Evolutionary conservation across 129 eudicot species (phyloP).

Genomic region (Deinandra increscens): DNA sequence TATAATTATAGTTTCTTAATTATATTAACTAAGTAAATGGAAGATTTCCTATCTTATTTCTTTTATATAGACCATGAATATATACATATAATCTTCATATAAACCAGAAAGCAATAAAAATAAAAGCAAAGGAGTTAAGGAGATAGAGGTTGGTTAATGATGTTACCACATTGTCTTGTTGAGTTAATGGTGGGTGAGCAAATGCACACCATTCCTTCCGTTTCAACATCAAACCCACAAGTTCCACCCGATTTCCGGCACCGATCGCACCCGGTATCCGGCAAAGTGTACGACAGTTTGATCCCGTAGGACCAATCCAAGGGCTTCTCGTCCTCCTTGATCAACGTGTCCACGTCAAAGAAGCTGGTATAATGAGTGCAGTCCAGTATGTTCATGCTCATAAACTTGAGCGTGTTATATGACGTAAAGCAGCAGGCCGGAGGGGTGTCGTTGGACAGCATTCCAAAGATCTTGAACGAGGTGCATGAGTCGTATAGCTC

Average conservation of each 20-base stretch:
- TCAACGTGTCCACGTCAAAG: conserved; percentile 49
- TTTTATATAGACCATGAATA: no score
- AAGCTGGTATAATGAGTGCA: conserved; percentile 88
- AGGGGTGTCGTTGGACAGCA: conserved; percentile 51
- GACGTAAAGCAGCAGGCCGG: conserved; percentile 84
- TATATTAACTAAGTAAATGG: no score
- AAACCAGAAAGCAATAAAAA: no score
- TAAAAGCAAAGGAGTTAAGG: background rate
- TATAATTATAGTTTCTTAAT: no score
- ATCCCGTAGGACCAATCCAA: conserved; percentile 91
- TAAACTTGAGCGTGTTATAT: conserved; percentile 68
- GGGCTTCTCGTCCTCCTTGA: conserved; percentile 57
- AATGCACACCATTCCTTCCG: conserved; percentile 68
- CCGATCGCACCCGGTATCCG: conserved; percentile 84
- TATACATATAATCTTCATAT: no score
- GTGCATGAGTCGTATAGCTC: conserved; percentile 74
- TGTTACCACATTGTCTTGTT: conserved; percentile 75
- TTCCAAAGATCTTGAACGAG: conserved; percentile 61
- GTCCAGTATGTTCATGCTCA: conserved; percentile 87
- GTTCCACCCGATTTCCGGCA: conserved; percentile 75
- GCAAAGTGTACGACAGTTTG: conserved; percentile 54
- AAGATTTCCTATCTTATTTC: no score
- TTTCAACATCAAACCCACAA: conserved; percentile 86
- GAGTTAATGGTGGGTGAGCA: conserved; percentile 63
- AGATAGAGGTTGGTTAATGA: background rate